Evolutionary conservation across 2,329 filamentous ascomycete genomes (phyloP).

Genomic region (Helotiales sp.): DNA sequence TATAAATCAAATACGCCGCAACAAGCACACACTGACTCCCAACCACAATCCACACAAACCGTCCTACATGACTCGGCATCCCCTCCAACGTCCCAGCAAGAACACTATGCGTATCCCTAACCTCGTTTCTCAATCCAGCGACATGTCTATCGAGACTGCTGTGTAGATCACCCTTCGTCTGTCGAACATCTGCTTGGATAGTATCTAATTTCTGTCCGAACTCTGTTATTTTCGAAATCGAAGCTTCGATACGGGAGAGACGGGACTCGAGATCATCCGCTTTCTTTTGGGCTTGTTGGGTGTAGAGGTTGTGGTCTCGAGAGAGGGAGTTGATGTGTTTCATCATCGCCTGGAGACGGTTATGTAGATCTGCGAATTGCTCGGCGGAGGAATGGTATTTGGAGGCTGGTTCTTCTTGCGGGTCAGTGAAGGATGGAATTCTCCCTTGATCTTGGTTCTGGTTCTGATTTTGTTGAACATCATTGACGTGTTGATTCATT

Average conservation of each 20-base stretch:
- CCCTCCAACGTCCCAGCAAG: constrained; percentile 17
- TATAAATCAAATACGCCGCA: constrained; percentile 33
- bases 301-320: constrained; percentile 52
- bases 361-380: constrained; percentile 84
- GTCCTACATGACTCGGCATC: constrained; percentile 4
- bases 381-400: constrained; percentile 46
- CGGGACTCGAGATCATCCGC: constrained; percentile 18
- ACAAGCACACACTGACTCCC: constrained; percentile 30
- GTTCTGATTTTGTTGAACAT: not conserved
- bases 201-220: constrained; percentile 49
- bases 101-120: constrained; percentile 24
- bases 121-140: constrained; percentile 24
- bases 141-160: constrained; percentile 27
- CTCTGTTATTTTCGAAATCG: constrained; percentile 43
- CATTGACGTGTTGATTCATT: not conserved
- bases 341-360: constrained; percentile 73
- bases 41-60: constrained; percentile 26
- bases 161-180: constrained; percentile 52
- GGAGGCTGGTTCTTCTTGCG: constrained; percentile 36
- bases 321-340: constrained; percentile 67
- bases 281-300: constrained; percentile 52
- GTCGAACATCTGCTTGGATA: constrained; percentile 59
- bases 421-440: constrained; percentile 46
- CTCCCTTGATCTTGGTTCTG: constrained; percentile 30
- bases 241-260: constrained; percentile 21